Base-by-base conservation (phyloP, 768 basidiomycete species). In the Tephrocybe rancida region DNA sequence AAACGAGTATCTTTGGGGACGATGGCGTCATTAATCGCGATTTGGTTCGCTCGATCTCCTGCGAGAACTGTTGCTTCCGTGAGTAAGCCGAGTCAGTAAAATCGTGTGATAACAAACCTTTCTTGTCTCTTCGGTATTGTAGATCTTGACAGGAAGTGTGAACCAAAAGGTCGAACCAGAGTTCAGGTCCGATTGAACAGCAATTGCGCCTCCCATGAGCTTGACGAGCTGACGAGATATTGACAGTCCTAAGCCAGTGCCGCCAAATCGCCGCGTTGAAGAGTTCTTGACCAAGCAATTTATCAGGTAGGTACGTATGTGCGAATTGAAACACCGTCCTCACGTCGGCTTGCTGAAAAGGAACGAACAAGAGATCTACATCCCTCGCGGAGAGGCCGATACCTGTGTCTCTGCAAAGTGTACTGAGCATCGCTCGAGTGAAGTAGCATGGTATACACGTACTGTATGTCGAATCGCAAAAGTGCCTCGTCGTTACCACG, bases 211-310 rank as follows among this genome's bases (percentile, higher is more conserved):
- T 18, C 85, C 83, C 81, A 89, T 85, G n/a, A 88, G 76, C 61
- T 86, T 86, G 42, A 88, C 87, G 29, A 90, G 71, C 58, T 88
- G 85, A 13, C 86, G 79, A 7, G 86, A 88, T 58, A 90, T 90
- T 5, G 85, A 87, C 21, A 89, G 69, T 18, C 88, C 88, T 8
- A 90, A 67, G 9, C 88, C 88, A n/a, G 88, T 89, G 2, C 88
- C 88, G 42, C 88, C 88, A 61, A 87, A 90, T 6, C 83, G 78
- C 24, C 88, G 82, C 6, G 88, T 89, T 0, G 86, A 87, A 0
- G 87, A 88, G 57, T 86, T 88, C 72, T 78, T n/a, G 49, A 5
- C 25, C 19, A 19, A 37, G 43, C 11, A 43, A n/a, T 27, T 16
- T 44, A 24, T 49, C 19, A 50, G 21, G 27, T 24, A 6, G 10